phyloP scores from a whole-genome alignment of 139 green algal genomes.

The Pleodorina starrii region DNA sequence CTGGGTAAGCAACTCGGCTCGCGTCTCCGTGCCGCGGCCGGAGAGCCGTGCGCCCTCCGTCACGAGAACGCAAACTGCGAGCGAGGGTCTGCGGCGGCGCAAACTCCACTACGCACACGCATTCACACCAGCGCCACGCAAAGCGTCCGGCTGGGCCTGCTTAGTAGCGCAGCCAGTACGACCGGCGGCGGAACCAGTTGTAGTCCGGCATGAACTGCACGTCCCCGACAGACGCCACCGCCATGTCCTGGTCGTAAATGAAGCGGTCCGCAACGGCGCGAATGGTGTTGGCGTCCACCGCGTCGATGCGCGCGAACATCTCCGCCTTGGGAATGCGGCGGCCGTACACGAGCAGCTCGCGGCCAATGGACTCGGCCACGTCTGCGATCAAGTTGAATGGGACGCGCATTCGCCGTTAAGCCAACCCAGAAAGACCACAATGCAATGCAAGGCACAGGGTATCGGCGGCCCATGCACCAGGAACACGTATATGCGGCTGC shows the following conservation, averaged over 20 bases:
- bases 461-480: no score
- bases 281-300: conserved; percentile 90
- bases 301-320: conserved; percentile 97
- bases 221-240: conserved; percentile 91
- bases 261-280: conserved; percentile 90
- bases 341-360: conserved; percentile 95
- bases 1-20: no score
- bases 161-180: conserved; percentile 96
- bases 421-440: background rate
- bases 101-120: no score
- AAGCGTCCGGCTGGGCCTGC: no score
- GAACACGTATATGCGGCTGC: no score
- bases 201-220: conserved; percentile 96
- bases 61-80: no score
- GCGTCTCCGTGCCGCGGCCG: no score
- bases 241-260: conserved; percentile 94
- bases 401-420: no score
- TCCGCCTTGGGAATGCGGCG: conserved; percentile 95
- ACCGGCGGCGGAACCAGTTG: conserved; percentile 94
- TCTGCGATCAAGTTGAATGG: conserved; percentile 62
- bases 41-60: no score
- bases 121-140: no score
- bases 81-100: no score
- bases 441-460: no score
- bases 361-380: conserved; percentile 95